phyloP scores from a whole-genome alignment of 495 filamentous ascomycete genomes.

The Aspergillus panamensis region DNA sequence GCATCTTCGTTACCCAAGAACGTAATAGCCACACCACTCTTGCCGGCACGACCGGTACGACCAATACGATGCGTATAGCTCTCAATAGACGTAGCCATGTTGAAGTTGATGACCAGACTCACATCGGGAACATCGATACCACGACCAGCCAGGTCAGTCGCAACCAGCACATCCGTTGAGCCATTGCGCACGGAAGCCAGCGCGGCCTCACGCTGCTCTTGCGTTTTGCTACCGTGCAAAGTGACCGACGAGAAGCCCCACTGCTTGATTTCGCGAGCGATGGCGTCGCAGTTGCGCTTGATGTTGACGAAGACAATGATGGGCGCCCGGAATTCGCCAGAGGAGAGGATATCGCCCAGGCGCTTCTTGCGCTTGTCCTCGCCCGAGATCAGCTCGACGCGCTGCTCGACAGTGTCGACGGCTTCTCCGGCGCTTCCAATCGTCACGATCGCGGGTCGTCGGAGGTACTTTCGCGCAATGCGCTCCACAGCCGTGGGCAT shows the following conservation, averaged over 20 bases:
- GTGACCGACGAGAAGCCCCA: slow-evolving; percentile 91
- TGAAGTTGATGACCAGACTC: slow-evolving; percentile 94
- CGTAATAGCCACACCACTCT: slow-evolving; percentile 94
- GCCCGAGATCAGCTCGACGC: slow-evolving; percentile 85
- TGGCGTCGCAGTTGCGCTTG: slow-evolving; percentile 97
- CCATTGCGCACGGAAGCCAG: slow-evolving; percentile 81
- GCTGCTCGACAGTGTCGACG: slow-evolving; percentile 98
- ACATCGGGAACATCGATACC: slow-evolving; percentile 99
- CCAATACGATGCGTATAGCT: slow-evolving; percentile 97
- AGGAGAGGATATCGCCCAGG: slow-evolving; percentile 82
- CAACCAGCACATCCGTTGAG: slow-evolving; percentile 82
- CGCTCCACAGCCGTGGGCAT: slow-evolving; percentile 94
- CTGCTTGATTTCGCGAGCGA: slow-evolving; percentile 91
- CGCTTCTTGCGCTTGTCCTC: slow-evolving; percentile 99
- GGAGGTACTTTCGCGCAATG: slow-evolving; percentile 93
- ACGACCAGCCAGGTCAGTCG: slow-evolving; percentile 92
- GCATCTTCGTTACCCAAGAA: slow-evolving; percentile 92
- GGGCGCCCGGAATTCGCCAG: slow-evolving; percentile 81
- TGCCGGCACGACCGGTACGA: slow-evolving; percentile 95
- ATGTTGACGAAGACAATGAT: slow-evolving; percentile 99
- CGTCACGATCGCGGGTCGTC: slow-evolving; percentile 88
- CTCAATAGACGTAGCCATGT: slow-evolving; percentile 94
- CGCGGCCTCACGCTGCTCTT: slow-evolving; percentile 95
- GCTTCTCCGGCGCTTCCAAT: slow-evolving; percentile 95
- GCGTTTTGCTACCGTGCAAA: slow-evolving; percentile 90